Conservation (phyloP, 2,329 filamentous ascomycete genomes). For the Meredithiella fracta region DNA sequence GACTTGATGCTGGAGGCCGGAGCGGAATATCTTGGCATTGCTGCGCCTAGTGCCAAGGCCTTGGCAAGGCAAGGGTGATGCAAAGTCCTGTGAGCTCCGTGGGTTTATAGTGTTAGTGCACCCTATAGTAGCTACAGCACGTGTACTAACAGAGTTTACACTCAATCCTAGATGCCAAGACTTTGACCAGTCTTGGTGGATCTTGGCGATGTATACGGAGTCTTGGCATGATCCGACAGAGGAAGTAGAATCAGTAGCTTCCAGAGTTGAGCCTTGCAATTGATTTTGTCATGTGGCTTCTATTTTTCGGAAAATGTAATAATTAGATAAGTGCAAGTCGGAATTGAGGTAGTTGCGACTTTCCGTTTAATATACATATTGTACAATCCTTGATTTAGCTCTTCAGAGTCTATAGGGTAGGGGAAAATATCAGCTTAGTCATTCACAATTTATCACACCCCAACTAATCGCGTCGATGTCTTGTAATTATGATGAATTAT, state of each 20-base stretch:
- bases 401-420: too few relatives aligned
- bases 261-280: neutral
- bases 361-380: too few relatives aligned
- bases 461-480: too few relatives aligned
- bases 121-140: too few relatives aligned
- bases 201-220: conserved; percentile 9
- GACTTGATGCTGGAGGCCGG: conserved; percentile 6
- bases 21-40: conserved; percentile 15
- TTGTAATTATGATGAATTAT: too few relatives aligned
- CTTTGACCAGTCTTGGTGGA: conserved; percentile 2
- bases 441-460: too few relatives aligned
- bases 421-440: too few relatives aligned
- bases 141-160: conserved; percentile 2
- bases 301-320: neutral
- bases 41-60: conserved; percentile 14
- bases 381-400: too few relatives aligned
- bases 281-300: neutral
- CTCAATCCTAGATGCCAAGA: conserved; percentile 8
- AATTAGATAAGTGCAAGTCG: neutral
- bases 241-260: conserved; percentile 1
- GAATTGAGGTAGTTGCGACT: too few relatives aligned
- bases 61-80: conserved; percentile 12
- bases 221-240: conserved; percentile 12
- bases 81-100: neutral
- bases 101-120: conserved; percentile 3